Evolutionary conservation across 2,329 filamentous ascomycete species (phyloP).

Genomic region (Colletotrichum coccodes): DNA sequence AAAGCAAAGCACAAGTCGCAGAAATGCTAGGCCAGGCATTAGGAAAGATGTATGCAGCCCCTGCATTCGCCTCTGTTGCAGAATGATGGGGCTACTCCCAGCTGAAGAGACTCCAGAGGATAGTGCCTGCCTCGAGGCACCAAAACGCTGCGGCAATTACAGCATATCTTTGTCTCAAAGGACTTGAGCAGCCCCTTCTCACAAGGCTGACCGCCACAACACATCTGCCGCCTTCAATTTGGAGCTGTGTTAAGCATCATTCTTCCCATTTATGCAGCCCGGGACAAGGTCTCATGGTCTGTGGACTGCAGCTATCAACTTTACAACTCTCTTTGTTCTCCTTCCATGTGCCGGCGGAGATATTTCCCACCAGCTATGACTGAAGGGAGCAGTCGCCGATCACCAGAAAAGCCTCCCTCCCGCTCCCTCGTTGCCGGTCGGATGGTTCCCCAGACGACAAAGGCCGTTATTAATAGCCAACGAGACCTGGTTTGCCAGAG

Average conservation of each 20-base stretch:
- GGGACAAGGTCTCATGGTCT: neutral
- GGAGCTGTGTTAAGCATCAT: conserved; percentile 24
- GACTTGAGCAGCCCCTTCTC: conserved; percentile 1
- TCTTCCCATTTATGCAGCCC: conserved; percentile 20
- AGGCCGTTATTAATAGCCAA: conserved; percentile 13
- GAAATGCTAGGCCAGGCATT: neutral
- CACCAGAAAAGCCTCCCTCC: neutral
- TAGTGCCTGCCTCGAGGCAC: neutral
- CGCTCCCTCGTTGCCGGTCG: neutral
- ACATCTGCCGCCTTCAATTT: conserved; percentile 21
- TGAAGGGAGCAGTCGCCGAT: neutral
- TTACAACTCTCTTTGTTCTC: neutral
- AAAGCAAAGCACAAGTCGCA: conserved; percentile 9
- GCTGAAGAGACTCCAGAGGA: conserved; percentile 5
- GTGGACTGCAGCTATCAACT: neutral
- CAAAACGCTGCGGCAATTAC: too few species aligned
- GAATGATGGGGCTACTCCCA: conserved; percentile 24
- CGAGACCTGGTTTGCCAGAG: neutral
- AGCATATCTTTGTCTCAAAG: neutral
- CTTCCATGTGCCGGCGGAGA: neutral
- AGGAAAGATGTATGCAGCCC: conserved; percentile 16
- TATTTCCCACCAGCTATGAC: neutral
- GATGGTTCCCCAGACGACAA: conserved; percentile 27
- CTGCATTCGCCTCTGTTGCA: conserved; percentile 33
- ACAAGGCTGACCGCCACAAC: conserved; percentile 25